phyloP scores from a whole-genome alignment of 352 stramenopile genomes.

The Pythium aquatile region DNA sequence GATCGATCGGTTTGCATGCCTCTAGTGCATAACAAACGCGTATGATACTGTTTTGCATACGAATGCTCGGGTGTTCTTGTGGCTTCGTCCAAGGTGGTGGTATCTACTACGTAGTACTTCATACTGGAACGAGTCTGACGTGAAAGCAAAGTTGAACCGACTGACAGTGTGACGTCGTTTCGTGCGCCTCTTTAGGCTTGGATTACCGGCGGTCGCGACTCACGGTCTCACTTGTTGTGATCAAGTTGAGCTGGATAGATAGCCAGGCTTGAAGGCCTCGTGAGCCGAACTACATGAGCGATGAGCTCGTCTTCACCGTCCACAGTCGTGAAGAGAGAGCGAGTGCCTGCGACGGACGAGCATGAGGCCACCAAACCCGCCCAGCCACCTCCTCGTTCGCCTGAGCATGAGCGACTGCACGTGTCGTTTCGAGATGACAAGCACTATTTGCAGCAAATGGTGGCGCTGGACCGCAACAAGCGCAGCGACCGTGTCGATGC shows the following conservation, averaged over 20 bases:
- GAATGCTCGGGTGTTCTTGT: neutral
- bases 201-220: neutral
- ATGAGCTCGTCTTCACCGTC: neutral
- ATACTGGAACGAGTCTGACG: no score
- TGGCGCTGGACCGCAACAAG: slow-evolving; percentile 30
- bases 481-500: slow-evolving; percentile 43
- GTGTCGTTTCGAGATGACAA: slow-evolving; percentile 47
- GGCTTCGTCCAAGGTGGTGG: neutral
- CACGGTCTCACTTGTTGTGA: neutral
- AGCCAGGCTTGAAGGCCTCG: no score
- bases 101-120: no score
- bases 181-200: slow-evolving; percentile 20
- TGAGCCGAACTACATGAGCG: neutral
- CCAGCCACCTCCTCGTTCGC: slow-evolving; percentile 15
- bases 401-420: slow-evolving; percentile 46
- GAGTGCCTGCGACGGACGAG: neutral
- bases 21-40: neutral
- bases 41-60: slow-evolving; percentile 4
- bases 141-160: neutral
- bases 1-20: neutral
- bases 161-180: slow-evolving; percentile 27
- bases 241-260: neutral
- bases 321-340: neutral
- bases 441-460: slow-evolving; percentile 48
- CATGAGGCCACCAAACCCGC: neutral